Evolutionary conservation across 2,329 filamentous ascomycete genomes (phyloP), one percentile per base, ranked within the genome.

Genomic region (Zymoseptoria brevis): DNA sequence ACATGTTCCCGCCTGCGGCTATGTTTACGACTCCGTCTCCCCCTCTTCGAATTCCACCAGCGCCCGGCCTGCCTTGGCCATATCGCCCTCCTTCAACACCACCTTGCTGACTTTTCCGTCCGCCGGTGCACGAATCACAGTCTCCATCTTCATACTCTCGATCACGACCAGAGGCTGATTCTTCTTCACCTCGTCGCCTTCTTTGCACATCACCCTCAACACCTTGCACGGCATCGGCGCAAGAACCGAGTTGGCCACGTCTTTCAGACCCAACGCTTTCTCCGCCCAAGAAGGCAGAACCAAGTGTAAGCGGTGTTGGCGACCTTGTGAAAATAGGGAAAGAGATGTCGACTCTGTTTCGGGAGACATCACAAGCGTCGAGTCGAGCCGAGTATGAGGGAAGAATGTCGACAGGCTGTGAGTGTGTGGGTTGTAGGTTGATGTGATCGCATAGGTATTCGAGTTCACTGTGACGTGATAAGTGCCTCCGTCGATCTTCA

Each of bases 151-250:
- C 77, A 80, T 80, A 60, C 76, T 79, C 69, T 76, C 75, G 61
- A 75, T 75, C 4, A 97, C 91, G 11, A 97, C 89, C 59, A 99
- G 77, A 6, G 90, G 85, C 59, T 93, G 86, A 52, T 93, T 92
- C 77, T 93, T 95, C 71, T 86, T 85, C 16, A 99, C 94, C 53
- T 75, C 76, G 64, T 96, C 85, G 0, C 94, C 94, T 67, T 90
- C 90, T 26, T 81, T 76, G 0, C 96, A 90, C 74, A 96, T 89
- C 53, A 96, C 94, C 65, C 90, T 85, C 62, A 99, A 77, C 24
- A 99, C 87, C 77, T 97, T 97, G 76, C 94, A 97, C 1, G 94
- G 94, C 94, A 99, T 99, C 0, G 94, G 94, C 21, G 94, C 90
- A 22, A 89, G 81, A 1, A 97, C 90, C 56, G 88, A 94, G 60